phyloP scores from a whole-genome alignment of 2,329 filamentous ascomycete genomes.

The Fusarium fujikuroi region DNA sequence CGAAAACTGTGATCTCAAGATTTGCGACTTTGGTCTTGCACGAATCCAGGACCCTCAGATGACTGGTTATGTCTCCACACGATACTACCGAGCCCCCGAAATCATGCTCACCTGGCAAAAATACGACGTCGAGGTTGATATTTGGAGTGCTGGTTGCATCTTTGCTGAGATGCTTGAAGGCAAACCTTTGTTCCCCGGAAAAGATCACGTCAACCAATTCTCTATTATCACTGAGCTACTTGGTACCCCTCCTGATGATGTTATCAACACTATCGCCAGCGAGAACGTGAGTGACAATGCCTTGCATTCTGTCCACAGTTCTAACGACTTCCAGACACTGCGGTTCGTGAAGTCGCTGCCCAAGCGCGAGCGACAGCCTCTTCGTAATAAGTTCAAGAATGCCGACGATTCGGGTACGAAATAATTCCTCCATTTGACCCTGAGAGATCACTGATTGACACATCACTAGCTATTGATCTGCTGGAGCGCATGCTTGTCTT shows the following conservation, averaged over 20 bases:
- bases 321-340: slow-evolving; percentile 72
- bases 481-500: slow-evolving; percentile 98
- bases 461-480: slow-evolving; percentile 80
- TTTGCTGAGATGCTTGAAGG: slow-evolving; percentile 99
- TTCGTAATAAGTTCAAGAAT: slow-evolving; percentile 92
- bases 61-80: slow-evolving; percentile 98
- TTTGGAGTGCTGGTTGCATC: slow-evolving; percentile 99
- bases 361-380: slow-evolving; percentile 89
- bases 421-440: neutral
- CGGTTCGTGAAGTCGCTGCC: slow-evolving; percentile 97
- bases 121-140: slow-evolving; percentile 98
- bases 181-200: slow-evolving; percentile 97
- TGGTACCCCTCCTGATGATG: slow-evolving; percentile 96
- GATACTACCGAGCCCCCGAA: slow-evolving; percentile 98
- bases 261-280: slow-evolving; percentile 98
- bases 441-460: neutral
- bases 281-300: slow-evolving; percentile 80
- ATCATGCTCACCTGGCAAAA: slow-evolving; percentile 99
- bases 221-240: slow-evolving; percentile 98
- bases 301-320: neutral
- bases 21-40: slow-evolving; percentile 97
- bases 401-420: slow-evolving; percentile 82
- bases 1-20: slow-evolving; percentile 99
- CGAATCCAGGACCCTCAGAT: slow-evolving; percentile 99
- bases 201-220: slow-evolving; percentile 99